These are phyloP conservation scores for Erysimum cheiranthoides DNA, from an alignment of 345 rosid genomes.

Conservation along the genomic window DNA sequence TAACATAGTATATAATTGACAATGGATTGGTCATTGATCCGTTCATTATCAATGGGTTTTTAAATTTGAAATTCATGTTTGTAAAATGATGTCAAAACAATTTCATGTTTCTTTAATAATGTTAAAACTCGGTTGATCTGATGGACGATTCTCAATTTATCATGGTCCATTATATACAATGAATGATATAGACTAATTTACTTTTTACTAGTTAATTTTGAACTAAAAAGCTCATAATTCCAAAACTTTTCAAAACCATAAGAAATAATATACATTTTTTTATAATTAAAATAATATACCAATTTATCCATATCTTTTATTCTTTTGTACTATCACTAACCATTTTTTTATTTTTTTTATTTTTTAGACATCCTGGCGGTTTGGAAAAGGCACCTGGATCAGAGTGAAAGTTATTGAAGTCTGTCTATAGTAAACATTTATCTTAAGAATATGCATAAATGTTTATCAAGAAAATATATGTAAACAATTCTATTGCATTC, in stretches of 20 bases:
- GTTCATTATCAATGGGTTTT: neutral
- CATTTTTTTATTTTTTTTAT: neutral
- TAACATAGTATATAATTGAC: too few relatives aligned
- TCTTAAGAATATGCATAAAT: neutral
- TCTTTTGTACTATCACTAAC: neutral
- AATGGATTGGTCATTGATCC: too few relatives aligned
- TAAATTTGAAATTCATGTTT: too few relatives aligned
- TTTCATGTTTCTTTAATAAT: neutral
- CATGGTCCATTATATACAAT: neutral
- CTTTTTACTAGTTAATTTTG: neutral
- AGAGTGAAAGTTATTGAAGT: slow-evolving; percentile 18
- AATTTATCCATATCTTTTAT: neutral
- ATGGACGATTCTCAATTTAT: neutral
- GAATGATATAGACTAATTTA: neutral
- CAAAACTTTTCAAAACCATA: neutral
- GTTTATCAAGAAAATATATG: slow-evolving; percentile 16
- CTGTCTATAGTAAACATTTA: slow-evolving; percentile 1
- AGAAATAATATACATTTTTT: neutral
- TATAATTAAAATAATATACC: neutral
- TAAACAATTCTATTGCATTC: slow-evolving; percentile 27
- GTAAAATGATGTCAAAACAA: neutral
- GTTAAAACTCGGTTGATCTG: neutral
- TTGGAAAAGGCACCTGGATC: slow-evolving; percentile 10
- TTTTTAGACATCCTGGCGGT: slow-evolving; percentile 1
- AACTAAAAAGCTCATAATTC: neutral